A percentile compares a stretch with the other conserved stretches of the same genome.
Evolutionary conservation across 2,329 filamentous ascomycete genomes (phyloP).

Genomic region (Sphaerulina musiva): DNA sequence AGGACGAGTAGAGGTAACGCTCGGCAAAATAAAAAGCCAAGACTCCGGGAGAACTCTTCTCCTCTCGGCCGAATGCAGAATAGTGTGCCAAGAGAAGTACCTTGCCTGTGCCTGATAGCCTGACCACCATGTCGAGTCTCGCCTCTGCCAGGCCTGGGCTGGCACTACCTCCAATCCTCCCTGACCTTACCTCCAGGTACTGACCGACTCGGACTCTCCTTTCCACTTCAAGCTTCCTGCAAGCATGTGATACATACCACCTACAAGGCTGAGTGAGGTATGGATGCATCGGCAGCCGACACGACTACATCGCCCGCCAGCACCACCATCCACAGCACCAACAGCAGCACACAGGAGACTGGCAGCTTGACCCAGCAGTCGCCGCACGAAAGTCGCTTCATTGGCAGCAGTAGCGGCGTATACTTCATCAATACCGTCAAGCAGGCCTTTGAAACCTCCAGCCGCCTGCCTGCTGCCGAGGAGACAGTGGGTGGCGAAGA

Average conservation of each 20-base stretch:
- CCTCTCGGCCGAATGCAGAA: too few relatives aligned
- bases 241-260: not conserved
- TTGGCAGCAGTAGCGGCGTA: constrained; percentile 48
- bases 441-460: constrained; percentile 41
- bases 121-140: too few relatives aligned
- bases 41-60: too few relatives aligned
- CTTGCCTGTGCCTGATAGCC: too few relatives aligned
- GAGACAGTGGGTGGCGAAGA: constrained; percentile 23
- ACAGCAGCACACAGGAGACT: constrained; percentile 11
- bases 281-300: constrained; percentile 7
- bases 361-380: constrained; percentile 19
- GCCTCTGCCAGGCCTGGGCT: too few relatives aligned
- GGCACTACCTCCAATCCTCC: too few relatives aligned
- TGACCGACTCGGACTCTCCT: not conserved
- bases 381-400: constrained; percentile 34
- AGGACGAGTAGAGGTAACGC: too few relatives aligned
- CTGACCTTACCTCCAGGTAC: too few relatives aligned
- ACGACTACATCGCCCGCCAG: constrained; percentile 18
- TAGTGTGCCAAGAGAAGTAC: too few relatives aligned
- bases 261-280: not conserved
- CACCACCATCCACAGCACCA: constrained; percentile 5
- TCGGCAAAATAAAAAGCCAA: too few relatives aligned
- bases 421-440: constrained; percentile 52
- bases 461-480: constrained; percentile 16
- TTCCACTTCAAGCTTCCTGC: not conserved